These are phyloP conservation scores for Copromyces sp. DNA, from an alignment of 495 filamentous ascomycete species.

Conservation along the genomic window DNA sequence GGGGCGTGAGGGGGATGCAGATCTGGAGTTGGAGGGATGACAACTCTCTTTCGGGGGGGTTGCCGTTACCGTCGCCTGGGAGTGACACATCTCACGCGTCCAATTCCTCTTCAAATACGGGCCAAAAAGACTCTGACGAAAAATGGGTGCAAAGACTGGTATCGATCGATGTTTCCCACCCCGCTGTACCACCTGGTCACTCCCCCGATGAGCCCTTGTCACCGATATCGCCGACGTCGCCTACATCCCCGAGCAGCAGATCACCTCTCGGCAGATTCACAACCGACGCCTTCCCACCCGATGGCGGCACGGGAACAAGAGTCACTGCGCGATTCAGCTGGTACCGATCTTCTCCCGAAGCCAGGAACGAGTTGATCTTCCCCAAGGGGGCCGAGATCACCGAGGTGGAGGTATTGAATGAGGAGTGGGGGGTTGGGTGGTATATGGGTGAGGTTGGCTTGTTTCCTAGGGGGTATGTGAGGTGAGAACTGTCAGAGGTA, in stretches of 20 bases:
- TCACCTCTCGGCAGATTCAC: conserved; percentile 7
- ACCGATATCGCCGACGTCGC: accelerated
- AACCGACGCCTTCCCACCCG: conserved; percentile 48
- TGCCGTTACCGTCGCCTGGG: not conserved
- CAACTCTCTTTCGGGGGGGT: not conserved
- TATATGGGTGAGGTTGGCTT: conserved; percentile 68
- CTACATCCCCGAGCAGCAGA: conserved; percentile 5
- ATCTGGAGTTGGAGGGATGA: not conserved
- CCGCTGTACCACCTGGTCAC: not conserved
- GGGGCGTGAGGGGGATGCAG: conserved; percentile 31
- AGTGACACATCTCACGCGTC: accelerated
- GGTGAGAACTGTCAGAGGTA: conserved; percentile 9
- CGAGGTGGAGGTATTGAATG: conserved; percentile 75
- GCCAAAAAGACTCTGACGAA: not conserved
- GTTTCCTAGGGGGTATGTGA: conserved; percentile 66
- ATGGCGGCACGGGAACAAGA: conserved; percentile 54
- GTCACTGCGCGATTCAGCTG: conserved; percentile 61
- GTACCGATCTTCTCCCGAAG: conserved; percentile 47
- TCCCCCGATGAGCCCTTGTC: not conserved
- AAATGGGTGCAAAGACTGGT: conserved; percentile 18
- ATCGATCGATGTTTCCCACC: conserved; percentile 17
- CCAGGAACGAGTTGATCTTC: conserved; percentile 67
- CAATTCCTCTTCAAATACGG: not conserved
- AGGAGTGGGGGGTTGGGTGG: conserved; percentile 73
- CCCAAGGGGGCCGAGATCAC: conserved; percentile 70